These are phyloP conservation scores for Hyphopichia burtonii DNA, from an alignment of 1,139 yeast genomes.

Conservation along the genomic window DNA sequence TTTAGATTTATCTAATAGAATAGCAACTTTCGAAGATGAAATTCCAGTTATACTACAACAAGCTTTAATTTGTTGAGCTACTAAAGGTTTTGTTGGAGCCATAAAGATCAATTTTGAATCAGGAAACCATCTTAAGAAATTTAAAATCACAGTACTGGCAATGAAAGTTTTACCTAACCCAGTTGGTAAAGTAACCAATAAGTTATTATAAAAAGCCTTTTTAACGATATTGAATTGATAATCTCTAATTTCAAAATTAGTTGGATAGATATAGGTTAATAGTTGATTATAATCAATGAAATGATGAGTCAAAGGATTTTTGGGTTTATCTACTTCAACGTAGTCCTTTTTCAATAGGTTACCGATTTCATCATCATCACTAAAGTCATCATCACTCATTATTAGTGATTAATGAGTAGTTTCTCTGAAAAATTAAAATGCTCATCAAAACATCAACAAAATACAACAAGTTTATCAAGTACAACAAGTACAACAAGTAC, in stretches of 20 bases:
- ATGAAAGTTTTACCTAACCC: slow-evolving; percentile 97
- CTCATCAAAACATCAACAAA: background rate
- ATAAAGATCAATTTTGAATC: slow-evolving; percentile 79
- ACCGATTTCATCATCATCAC: slow-evolving; percentile 3
- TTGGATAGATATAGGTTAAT: slow-evolving; percentile 71
- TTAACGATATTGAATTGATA: slow-evolving; percentile 83
- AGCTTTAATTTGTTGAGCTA: slow-evolving; percentile 96
- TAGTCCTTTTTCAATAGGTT: slow-evolving; percentile 1
- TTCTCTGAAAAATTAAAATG: too few species aligned
- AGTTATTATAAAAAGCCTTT: slow-evolving; percentile 69
- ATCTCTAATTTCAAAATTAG: slow-evolving; percentile 78
- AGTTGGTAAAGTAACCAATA: slow-evolving; percentile 90
- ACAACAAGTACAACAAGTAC: background rate
- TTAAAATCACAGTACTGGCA: slow-evolving; percentile 91
- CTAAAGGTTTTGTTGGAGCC: slow-evolving; percentile 97
- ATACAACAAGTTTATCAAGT: background rate
- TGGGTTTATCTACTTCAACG: slow-evolving; percentile 6
- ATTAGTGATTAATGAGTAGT: too few species aligned
- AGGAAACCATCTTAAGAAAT: slow-evolving; percentile 82
- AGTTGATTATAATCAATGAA: slow-evolving; percentile 40
- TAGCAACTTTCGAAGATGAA: slow-evolving; percentile 73
- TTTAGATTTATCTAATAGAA: slow-evolving; percentile 69
- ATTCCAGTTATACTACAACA: slow-evolving; percentile 88
- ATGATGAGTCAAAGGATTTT: slow-evolving; percentile 50
- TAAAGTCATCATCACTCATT: slow-evolving; percentile 1